Conservation (phyloP, 805 yeast species). For the Maudiozyma pseudohumilis region DNA sequence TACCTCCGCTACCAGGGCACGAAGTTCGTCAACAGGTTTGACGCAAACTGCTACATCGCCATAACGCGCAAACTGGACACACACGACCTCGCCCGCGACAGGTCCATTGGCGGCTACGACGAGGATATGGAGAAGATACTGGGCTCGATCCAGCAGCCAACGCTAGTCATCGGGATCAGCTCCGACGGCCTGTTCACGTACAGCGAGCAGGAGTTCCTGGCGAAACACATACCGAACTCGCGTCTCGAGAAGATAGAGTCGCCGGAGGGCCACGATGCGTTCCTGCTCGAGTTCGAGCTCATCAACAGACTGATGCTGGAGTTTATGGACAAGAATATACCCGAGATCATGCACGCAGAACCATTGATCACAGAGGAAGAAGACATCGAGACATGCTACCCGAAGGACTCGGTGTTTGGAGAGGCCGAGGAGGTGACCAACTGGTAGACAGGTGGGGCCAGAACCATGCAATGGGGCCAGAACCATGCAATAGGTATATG, state of each 20-base stretch:
- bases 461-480: too few relatives aligned
- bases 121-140: conserved; percentile 39
- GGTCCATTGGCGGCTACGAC: conserved; percentile 34
- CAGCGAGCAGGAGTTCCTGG: conserved; percentile 81
- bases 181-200: conserved; percentile 91
- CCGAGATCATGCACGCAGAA: conserved; percentile 44
- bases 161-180: conserved; percentile 76
- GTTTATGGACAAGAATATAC: conserved; percentile 50
- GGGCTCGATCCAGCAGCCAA: conserved; percentile 55
- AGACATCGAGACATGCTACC: conserved; percentile 34
- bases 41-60: conserved; percentile 93
- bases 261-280: conserved; percentile 97
- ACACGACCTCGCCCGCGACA: conserved; percentile 80
- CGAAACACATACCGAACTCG: conserved; percentile 63
- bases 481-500: too few relatives aligned
- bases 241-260: conserved; percentile 65
- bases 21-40: conserved; percentile 81
- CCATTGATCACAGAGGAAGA: conserved; percentile 32
- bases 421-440: conserved; percentile 91
- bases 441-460: conserved; percentile 66
- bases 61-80: conserved; percentile 91
- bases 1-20: conserved; percentile 90
- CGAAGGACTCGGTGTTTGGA: conserved; percentile 68
- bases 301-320: conserved; percentile 62
- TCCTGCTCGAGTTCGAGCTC: conserved; percentile 75